Conservation (phyloP, 2,329 filamentous ascomycete species). For the Byssothecium circinans region DNA sequence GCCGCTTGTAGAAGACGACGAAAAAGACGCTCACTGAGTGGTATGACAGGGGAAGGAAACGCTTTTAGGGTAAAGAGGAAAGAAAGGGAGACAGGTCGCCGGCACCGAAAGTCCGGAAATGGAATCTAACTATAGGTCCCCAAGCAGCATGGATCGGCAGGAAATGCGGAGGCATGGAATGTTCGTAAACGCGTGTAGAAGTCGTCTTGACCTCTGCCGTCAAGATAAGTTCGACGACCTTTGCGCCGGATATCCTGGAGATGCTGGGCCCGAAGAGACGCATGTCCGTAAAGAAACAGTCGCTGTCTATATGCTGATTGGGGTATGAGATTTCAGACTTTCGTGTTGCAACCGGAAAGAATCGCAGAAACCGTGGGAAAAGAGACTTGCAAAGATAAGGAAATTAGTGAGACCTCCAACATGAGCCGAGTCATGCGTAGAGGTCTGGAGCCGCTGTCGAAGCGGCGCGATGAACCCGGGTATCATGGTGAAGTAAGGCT, state of each 20-base stretch:
- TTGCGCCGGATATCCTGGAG: constrained; percentile 39
- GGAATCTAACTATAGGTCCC: constrained; percentile 44
- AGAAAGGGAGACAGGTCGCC: constrained; percentile 37
- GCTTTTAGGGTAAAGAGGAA: constrained; percentile 42
- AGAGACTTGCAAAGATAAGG: constrained; percentile 18
- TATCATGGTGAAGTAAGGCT: constrained; percentile 22
- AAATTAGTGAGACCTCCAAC: constrained; percentile 16
- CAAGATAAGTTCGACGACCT: constrained; percentile 33
- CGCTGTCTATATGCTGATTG: constrained; percentile 56
- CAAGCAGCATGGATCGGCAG: constrained; percentile 45
- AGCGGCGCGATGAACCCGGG: constrained; percentile 26
- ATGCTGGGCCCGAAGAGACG: constrained; percentile 45
- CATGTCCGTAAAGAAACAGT: constrained; percentile 50
- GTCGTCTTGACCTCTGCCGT: constrained; percentile 38
- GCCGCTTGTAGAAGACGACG: constrained; percentile 25
- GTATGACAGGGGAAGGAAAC: constrained; percentile 40
- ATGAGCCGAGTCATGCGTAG: constrained; percentile 2
- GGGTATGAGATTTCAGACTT: constrained; percentile 51
- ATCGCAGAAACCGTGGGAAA: constrained; percentile 36
- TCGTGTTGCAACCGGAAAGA: constrained; percentile 41
- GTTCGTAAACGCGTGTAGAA: constrained; percentile 42
- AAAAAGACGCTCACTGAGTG: constrained; percentile 22
- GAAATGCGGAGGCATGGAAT: constrained; percentile 43
- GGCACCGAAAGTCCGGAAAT: constrained; percentile 43
- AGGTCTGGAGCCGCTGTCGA: constrained; percentile 13